Conservation (phyloP, 1,139 yeast genomes). For the Magnusiomyces magnusii region DNA sequence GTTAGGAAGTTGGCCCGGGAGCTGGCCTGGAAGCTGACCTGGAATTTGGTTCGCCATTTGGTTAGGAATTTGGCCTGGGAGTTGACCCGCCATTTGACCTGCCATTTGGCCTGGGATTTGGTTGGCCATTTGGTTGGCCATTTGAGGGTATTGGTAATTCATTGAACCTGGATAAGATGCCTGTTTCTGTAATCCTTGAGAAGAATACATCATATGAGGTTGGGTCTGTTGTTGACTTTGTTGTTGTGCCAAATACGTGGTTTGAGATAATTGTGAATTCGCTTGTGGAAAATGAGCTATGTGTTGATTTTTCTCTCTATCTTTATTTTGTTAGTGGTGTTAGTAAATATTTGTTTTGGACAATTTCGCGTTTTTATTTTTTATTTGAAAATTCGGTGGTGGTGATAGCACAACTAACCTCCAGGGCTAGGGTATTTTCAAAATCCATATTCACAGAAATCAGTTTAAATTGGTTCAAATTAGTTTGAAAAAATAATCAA, state of each 20-base stretch:
- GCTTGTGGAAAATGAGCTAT: neutral
- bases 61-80: too few species aligned
- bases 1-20: neutral
- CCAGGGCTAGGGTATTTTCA: neutral
- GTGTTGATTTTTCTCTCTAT: neutral
- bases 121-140: too few species aligned
- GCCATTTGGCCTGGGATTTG: too few species aligned
- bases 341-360: neutral
- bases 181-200: neutral
- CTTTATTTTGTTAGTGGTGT: neutral
- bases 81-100: too few species aligned
- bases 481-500: too few species aligned
- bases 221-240: neutral
- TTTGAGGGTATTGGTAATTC: too few species aligned
- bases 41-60: too few species aligned
- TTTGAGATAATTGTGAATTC: neutral
- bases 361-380: neutral
- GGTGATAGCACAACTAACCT: neutral
- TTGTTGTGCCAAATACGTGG: neutral
- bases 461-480: too few species aligned
- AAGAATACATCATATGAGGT: neutral
- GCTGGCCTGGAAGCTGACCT: neutral
- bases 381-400: neutral
- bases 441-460: too few species aligned
- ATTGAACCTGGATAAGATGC: neutral